Base-by-base conservation (phyloP, 306 rosid species). In the Dryas drummondii region DNA sequence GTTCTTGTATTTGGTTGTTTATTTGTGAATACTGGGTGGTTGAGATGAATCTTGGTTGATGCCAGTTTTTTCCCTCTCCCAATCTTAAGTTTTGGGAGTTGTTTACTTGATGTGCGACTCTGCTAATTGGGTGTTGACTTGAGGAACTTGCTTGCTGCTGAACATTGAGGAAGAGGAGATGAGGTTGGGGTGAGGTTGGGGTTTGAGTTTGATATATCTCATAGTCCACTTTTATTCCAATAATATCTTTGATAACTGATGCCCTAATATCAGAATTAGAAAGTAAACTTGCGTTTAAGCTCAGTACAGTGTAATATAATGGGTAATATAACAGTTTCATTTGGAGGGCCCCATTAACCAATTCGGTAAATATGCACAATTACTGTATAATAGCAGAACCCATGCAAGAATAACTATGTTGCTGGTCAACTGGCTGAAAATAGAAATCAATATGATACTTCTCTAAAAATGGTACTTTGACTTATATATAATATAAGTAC, bases 131-230 rank as follows among this genome's bases (percentile, higher is more conserved):
- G 51, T 27, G 15, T n/a, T 57, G 55, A 66, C 26, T 55, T 59
- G 26, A 72, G 9, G 58, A 58, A 22, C 47, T 7, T 58, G 9
- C 63, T 74, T 27, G 69, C 67, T 22, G 37, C 37, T 45, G 77
- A 58, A 27, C 56, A 22, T 60, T 60, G 46, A 60, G 26, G 47
- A 73, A 46, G 68, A 9, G 53, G 32, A 19, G 9, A 42, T 71
- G 37, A 5, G 9, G 2, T 62, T 19, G 22, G 22, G 22, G 22
- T 22, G 22, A 22, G 22, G 22, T 22, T 22, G 22, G 22, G 22
- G 22, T 37, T 60, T 46, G 57, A 7, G 37, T 37, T 60, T 46
- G 57, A 15, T 7, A 12, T 14, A 50, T 50, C 27, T 69, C 0
- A 4, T 51, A 26, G 11, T 13, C 46, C 45, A 15, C 61, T 4